Evolutionary conservation across 257 asterid genomes (phyloP).

Genomic region (Solanum piurae): DNA sequence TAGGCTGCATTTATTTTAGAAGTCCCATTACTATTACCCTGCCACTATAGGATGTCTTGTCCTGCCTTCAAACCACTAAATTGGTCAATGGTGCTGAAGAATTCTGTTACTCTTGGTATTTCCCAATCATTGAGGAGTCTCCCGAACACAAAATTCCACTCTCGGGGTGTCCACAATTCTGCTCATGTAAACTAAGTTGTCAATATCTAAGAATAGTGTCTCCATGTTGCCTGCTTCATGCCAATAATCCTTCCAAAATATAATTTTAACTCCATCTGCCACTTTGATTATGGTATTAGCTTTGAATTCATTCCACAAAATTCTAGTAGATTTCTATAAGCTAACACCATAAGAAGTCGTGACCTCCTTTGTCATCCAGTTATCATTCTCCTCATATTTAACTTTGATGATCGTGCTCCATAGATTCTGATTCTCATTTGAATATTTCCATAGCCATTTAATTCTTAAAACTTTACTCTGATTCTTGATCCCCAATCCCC

Average conservation of each 20-base stretch:
- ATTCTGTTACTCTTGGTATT: not conserved
- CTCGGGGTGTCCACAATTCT: not conserved
- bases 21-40: not conserved
- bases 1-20: not conserved
- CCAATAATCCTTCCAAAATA: not conserved
- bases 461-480: not conserved
- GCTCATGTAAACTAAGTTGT: not conserved
- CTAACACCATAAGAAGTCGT: not conserved
- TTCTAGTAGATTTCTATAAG: not conserved
- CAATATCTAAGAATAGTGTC: not conserved
- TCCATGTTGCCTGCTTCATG: not conserved
- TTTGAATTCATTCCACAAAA: not conserved
- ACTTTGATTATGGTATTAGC: not conserved
- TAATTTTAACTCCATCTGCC: not conserved
- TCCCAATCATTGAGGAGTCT: not conserved
- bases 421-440: not conserved
- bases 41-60: not conserved
- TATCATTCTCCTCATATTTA: not conserved
- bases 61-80: not conserved
- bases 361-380: not conserved
- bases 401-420: not conserved
- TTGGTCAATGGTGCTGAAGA: not conserved
- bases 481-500: not conserved
- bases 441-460: not conserved
- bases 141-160: not conserved